These are phyloP conservation scores for Saccharomyces pastorianus DNA, from an alignment of 1,139 yeast genomes.

Conservation along the genomic window DNA sequence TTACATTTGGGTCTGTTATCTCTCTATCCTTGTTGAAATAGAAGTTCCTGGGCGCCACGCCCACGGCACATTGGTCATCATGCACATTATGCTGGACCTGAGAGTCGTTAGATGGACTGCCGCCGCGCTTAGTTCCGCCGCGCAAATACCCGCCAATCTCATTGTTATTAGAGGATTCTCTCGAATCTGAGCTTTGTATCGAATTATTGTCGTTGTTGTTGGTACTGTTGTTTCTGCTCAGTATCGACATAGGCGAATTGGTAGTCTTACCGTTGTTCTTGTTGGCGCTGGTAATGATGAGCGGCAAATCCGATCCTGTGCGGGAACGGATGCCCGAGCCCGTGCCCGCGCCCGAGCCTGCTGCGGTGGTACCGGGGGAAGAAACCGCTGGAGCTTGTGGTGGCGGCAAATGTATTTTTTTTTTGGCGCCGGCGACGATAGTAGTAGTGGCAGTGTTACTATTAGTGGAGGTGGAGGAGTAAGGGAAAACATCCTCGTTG, in stretches of 20 bases:
- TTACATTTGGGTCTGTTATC: conserved; percentile 21
- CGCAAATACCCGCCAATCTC: not conserved
- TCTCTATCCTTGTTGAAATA: conserved; percentile 18
- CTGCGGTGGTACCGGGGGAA: conserved; percentile 2
- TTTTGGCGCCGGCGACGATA: not conserved
- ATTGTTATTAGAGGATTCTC: not conserved
- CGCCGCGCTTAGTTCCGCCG: not conserved
- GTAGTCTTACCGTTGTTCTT: not conserved
- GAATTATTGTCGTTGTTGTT: conserved; percentile 2
- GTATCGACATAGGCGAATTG: not conserved
- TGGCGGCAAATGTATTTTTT: not conserved
- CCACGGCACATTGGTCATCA: conserved; percentile 1
- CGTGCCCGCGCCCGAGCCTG: conserved; percentile 5
- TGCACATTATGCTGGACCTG: not conserved
- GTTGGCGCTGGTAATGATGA: not conserved
- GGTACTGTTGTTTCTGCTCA: conserved; percentile 3
- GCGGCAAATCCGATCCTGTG: not conserved
- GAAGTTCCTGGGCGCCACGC: conserved; percentile 22
- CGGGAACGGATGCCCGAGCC: conserved; percentile 2
- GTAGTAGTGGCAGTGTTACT: not conserved
- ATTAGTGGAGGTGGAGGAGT: not conserved
- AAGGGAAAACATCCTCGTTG: not conserved
- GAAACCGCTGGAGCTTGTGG: not conserved
- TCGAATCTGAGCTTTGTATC: not conserved
- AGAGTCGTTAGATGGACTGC: conserved; percentile 2